Percentiles rank a stretch among this genome's conserved stretches.
These are phyloP conservation scores for Aspergillus biplanus DNA, from an alignment of 495 filamentous ascomycete genomes.

Conservation along the genomic window DNA sequence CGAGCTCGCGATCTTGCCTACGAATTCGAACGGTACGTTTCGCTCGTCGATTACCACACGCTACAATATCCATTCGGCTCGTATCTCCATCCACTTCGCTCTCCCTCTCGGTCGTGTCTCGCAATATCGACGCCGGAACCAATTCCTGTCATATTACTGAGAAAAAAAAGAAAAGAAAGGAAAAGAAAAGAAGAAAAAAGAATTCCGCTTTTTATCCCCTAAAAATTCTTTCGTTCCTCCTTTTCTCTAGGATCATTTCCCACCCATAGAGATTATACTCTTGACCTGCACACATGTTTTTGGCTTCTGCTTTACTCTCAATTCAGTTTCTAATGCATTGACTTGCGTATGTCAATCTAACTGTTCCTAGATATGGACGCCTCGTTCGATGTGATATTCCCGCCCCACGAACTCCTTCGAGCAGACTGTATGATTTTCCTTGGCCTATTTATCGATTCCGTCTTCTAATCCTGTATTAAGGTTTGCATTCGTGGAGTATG, in stretches of 20 bases:
- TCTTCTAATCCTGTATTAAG: slow-evolving; percentile 48
- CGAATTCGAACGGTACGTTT: slow-evolving; percentile 99
- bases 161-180: slow-evolving; percentile 3
- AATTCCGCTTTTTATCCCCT: not conserved
- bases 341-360: slow-evolving; percentile 16
- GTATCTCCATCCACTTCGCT: slow-evolving; percentile 27
- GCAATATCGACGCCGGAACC: slow-evolving; percentile 28
- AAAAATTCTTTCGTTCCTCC: not conserved
- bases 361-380: slow-evolving; percentile 80
- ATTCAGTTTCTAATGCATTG: not conserved
- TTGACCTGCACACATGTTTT: not conserved
- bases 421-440: slow-evolving; percentile 78
- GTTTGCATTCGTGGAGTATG: slow-evolving; percentile 99
- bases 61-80: slow-evolving; percentile 35
- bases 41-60: slow-evolving; percentile 57
- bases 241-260: not conserved
- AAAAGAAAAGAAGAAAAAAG: not conserved
- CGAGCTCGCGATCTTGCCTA: slow-evolving; percentile 99
- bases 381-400: slow-evolving; percentile 99
- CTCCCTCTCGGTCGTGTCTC: slow-evolving; percentile 26
- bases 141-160: slow-evolving; percentile 14
- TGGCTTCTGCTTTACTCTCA: not conserved
- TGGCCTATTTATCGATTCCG: slow-evolving; percentile 5
- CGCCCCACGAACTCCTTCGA: slow-evolving; percentile 87
- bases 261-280: not conserved